Percentiles rank a stretch among this genome's conserved stretches.
Evolutionary conservation across 2,329 filamentous ascomycete genomes (phyloP).

Genomic region (Aureobasidium sp.): DNA sequence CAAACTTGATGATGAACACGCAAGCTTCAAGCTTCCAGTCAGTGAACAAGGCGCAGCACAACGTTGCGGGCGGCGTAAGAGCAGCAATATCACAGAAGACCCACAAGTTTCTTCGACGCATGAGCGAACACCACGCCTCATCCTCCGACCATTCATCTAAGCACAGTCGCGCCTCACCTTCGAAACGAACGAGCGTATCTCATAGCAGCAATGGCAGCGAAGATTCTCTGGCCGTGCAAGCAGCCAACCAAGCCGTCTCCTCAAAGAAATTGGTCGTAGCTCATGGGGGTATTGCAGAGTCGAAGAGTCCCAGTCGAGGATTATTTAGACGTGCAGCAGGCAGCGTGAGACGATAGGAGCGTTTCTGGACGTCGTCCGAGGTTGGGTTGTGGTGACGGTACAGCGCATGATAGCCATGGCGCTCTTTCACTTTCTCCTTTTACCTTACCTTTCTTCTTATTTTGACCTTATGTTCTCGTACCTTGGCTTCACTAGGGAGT

Average conservation of each 20-base stretch:
- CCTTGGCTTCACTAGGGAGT: background rate
- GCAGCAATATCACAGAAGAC: conserved; percentile 23
- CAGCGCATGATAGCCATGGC: background rate
- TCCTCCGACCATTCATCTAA: background rate
- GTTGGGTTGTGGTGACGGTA: too few species aligned
- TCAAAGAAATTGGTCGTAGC: background rate
- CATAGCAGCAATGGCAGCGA: background rate
- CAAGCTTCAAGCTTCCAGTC: background rate
- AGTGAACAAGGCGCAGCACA: background rate
- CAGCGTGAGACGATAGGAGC: conserved; percentile 9
- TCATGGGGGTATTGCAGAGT: background rate
- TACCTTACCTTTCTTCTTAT: background rate
- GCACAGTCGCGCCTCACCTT: background rate
- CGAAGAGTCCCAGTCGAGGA: background rate
- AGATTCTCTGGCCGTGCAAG: background rate
- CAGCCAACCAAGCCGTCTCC: background rate
- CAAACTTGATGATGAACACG: background rate
- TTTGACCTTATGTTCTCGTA: background rate
- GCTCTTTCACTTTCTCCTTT: background rate
- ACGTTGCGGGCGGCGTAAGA: background rate
- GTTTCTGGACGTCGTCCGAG: background rate
- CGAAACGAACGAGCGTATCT: background rate
- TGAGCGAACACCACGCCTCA: conserved; percentile 22
- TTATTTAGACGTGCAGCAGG: conserved; percentile 2
- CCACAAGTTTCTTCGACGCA: conserved; percentile 28